These are phyloP conservation scores for Petunia secreta DNA, from an alignment of 257 asterid genomes.

Conservation along the genomic window DNA sequence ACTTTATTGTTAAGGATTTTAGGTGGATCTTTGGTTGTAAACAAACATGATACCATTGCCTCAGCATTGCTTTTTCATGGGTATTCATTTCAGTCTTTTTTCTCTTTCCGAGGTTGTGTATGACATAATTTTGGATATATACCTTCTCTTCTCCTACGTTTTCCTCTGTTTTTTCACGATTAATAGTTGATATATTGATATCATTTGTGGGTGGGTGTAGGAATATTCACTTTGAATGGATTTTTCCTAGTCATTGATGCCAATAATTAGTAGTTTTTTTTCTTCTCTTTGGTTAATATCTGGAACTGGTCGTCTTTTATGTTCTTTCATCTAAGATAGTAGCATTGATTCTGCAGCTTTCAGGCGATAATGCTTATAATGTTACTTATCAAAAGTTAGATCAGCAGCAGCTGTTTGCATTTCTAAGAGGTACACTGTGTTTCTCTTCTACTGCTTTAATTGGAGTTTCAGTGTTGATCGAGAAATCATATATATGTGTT, in stretches of 20 bases:
- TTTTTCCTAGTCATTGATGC: background rate
- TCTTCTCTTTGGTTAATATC: constrained; percentile 5
- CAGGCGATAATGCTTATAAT: constrained; percentile 48
- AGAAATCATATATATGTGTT: constrained; percentile 27
- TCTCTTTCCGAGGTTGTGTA: too few relatives aligned
- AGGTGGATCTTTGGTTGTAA: background rate
- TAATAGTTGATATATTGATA: background rate
- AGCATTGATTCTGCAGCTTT: constrained; percentile 62
- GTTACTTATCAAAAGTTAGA: constrained; percentile 23
- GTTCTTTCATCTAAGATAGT: constrained; percentile 21
- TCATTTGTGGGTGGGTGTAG: background rate
- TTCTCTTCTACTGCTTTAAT: constrained; percentile 25
- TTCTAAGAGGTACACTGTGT: constrained; percentile 42
- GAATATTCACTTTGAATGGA: background rate
- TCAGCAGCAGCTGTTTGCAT: background rate
- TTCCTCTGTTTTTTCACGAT: background rate
- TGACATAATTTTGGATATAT: background rate
- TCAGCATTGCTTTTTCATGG: background rate
- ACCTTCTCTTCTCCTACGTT: background rate
- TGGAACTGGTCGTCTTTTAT: constrained; percentile 7
- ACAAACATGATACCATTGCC: background rate
- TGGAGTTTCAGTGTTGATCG: constrained; percentile 21
- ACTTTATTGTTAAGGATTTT: background rate
- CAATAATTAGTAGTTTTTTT: background rate
- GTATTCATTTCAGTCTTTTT: background rate